Evolutionary conservation across 306 rosid species (phyloP).

Genomic region (Quercus dentata): DNA sequence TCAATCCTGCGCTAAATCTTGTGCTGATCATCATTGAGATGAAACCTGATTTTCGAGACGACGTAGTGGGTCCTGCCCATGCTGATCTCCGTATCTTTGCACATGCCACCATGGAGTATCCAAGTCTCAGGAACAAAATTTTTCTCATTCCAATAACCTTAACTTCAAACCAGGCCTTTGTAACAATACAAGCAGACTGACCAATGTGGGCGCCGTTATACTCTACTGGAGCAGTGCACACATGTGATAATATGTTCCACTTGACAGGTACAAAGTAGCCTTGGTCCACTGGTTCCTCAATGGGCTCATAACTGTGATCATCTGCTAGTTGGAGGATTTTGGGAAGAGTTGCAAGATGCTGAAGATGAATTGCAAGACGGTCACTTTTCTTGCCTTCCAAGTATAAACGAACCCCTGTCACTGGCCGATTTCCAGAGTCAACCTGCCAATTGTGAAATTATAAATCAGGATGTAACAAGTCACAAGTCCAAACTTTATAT

Average conservation of each 20-base stretch:
- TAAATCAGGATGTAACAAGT: constrained; percentile 7
- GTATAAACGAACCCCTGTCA: constrained; percentile 76
- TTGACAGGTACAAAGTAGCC: constrained; percentile 69
- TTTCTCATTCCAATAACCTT: constrained; percentile 69
- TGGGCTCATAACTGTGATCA: constrained; percentile 45
- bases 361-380: constrained; percentile 82
- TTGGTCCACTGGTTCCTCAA: constrained; percentile 46
- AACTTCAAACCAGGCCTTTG: constrained; percentile 87
- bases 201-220: constrained; percentile 50
- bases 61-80: constrained; percentile 75
- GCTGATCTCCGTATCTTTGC: constrained; percentile 71
- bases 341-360: constrained; percentile 77
- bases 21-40: constrained; percentile 72
- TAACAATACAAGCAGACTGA: constrained; percentile 64
- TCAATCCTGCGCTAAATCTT: constrained; percentile 57
- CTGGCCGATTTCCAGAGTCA: constrained; percentile 67
- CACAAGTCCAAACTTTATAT: neutral
- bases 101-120: constrained; percentile 68
- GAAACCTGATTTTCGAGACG: constrained; percentile 73
- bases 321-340: constrained; percentile 51
- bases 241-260: constrained; percentile 83
- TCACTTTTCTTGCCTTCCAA: constrained; percentile 76
- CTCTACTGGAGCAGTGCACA: constrained; percentile 75
- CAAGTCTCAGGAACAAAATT: constrained; percentile 78
- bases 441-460: constrained; percentile 45